Percentiles rank a stretch among this genome's conserved stretches.
phyloP scores from a whole-genome alignment of 352 stramenopile species.

The Pythium oligandrum region DNA sequence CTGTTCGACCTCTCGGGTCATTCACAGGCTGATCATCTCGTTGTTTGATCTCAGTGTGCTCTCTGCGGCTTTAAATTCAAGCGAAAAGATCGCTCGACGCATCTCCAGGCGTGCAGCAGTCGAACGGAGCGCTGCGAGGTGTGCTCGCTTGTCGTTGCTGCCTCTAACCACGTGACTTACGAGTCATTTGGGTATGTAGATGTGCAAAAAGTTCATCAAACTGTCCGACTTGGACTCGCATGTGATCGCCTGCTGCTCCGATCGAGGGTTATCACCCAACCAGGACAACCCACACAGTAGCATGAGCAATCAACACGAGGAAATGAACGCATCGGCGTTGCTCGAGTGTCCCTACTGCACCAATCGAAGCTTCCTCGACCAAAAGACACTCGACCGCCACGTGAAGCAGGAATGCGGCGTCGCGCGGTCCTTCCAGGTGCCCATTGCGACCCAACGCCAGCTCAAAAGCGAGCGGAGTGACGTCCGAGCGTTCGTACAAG shows the following conservation, averaged over 20 bases:
- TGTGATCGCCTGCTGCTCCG: constrained; percentile 5
- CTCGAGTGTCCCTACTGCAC: constrained; percentile 48
- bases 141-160: neutral
- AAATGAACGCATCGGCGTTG: neutral
- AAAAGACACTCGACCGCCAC: constrained; percentile 26
- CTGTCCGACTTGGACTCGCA: constrained; percentile 31
- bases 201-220: constrained; percentile 44
- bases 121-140: constrained; percentile 57
- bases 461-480: constrained; percentile 4
- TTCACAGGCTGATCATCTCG: neutral
- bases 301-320: constrained; percentile 3
- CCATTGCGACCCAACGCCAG: neutral
- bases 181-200: constrained; percentile 11
- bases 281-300: neutral
- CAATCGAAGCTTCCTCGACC: constrained; percentile 20
- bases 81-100: constrained; percentile 28
- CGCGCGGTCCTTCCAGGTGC: constrained; percentile 26
- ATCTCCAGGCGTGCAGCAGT: constrained; percentile 37
- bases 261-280: neutral
- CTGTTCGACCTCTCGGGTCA: neutral
- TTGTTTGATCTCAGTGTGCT: constrained; percentile 21
- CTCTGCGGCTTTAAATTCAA: constrained; percentile 53
- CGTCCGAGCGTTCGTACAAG: constrained; percentile 2
- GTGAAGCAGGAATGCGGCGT: constrained; percentile 29
- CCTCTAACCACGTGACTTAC: neutral